A percentile compares a stretch with the other conserved stretches of the same genome.
Evolutionary conservation across 208 protist genomes (phyloP).

Genomic region (Wallacemonas sp.): DNA sequence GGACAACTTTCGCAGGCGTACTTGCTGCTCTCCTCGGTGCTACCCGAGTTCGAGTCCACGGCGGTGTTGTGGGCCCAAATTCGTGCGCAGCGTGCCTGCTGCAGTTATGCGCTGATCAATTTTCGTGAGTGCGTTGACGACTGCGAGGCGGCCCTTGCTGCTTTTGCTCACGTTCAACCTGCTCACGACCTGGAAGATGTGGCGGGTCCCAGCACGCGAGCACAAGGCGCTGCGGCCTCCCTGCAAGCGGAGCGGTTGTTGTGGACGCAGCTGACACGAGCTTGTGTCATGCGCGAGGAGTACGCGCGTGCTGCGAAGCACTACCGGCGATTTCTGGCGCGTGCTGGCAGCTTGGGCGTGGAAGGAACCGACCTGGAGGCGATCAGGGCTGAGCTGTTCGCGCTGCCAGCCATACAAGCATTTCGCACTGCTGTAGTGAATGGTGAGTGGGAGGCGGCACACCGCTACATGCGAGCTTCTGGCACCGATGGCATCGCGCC

Average conservation of each 20-base stretch:
- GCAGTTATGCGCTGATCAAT: constrained; percentile 64
- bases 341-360: background rate
- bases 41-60: constrained; percentile 7
- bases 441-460: constrained; percentile 37
- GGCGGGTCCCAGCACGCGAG: no score
- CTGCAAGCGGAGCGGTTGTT: constrained; percentile 9
- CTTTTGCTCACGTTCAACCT: background rate
- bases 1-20: constrained; percentile 25
- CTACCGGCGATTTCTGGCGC: background rate
- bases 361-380: background rate
- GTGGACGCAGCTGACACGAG: constrained; percentile 27
- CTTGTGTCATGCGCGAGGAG: constrained; percentile 52
- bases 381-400: constrained; percentile 5
- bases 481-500: constrained; percentile 5
- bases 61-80: constrained; percentile 7
- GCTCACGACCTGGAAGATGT: no score
- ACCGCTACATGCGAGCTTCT: background rate
- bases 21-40: constrained; percentile 21
- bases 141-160: constrained; percentile 22
- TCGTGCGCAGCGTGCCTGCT: constrained; percentile 41
- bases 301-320: constrained; percentile 17
- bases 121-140: constrained; percentile 77
- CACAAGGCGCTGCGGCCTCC: no score
- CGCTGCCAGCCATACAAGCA: constrained; percentile 20
- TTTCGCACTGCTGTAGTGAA: constrained; percentile 39